Conservation (phyloP, 78 protist species). For the Polysphondylium violaceum region DNA sequence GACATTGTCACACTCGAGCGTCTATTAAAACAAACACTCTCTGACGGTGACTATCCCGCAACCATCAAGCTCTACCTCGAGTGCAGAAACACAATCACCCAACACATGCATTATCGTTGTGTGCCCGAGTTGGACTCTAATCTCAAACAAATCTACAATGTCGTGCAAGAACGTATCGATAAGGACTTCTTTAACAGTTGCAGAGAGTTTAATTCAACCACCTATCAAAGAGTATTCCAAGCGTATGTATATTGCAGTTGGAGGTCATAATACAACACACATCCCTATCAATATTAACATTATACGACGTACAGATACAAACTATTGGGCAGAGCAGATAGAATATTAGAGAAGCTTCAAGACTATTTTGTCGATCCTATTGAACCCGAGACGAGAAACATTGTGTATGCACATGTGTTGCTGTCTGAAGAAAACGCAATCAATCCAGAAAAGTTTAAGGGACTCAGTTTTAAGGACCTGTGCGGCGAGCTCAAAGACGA, state of each 20-base stretch:
- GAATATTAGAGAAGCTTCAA: constrained; percentile 42
- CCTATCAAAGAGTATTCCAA: constrained; percentile 54
- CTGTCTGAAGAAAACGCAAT: constrained; percentile 37
- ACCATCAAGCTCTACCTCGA: constrained; percentile 55
- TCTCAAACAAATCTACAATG: constrained; percentile 61
- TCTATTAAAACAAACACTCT: constrained; percentile 56
- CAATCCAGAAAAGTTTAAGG: constrained; percentile 58
- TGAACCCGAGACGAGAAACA: constrained; percentile 76
- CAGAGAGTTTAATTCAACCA: constrained; percentile 42
- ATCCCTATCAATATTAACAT: background rate
- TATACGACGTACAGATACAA: constrained; percentile 23
- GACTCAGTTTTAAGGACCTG: constrained; percentile 34
- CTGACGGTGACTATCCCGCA: constrained; percentile 78
- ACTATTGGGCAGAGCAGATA: constrained; percentile 29
- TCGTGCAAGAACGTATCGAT: constrained; percentile 69
- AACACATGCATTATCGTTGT: constrained; percentile 53
- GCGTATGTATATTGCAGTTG: constrained; percentile 4
- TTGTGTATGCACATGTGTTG: constrained; percentile 66
- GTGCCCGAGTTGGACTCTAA: constrained; percentile 49
- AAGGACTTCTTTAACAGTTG: constrained; percentile 66
- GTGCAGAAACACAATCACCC: constrained; percentile 46
- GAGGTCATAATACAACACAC: background rate
- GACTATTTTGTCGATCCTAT: constrained; percentile 71
- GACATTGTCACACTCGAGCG: constrained; percentile 49
- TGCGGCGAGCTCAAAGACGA: constrained; percentile 36